Evolutionary conservation across 2,329 filamentous ascomycete species (phyloP).

Genomic region (Alternaria triticimaculans): DNA sequence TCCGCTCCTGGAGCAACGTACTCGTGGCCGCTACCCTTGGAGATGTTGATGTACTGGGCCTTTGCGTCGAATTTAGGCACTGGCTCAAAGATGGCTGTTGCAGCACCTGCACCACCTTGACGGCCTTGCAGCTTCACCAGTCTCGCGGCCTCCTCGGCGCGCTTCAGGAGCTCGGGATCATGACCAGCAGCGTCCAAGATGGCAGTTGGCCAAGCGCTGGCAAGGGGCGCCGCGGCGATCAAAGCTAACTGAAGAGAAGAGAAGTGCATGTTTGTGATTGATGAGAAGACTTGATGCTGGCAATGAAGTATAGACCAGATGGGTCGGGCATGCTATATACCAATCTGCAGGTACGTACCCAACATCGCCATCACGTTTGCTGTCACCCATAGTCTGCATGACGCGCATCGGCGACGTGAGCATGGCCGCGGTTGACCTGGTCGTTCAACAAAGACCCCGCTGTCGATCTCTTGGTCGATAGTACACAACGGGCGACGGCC

Average conservation of each 20-base stretch:
- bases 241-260: conserved; percentile 16
- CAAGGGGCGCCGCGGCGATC: conserved; percentile 14
- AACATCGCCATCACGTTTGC: neutral
- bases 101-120: conserved; percentile 27
- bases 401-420: neutral
- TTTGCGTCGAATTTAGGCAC: conserved; percentile 27
- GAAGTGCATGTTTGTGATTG: conserved; percentile 21
- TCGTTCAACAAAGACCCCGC: neutral
- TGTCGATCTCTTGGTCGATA: conserved; percentile 4
- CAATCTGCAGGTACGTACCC: neutral
- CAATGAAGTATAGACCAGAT: neutral
- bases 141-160: conserved; percentile 22
- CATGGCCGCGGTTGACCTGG: neutral
- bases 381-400: neutral
- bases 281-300: neutral
- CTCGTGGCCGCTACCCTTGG: conserved; percentile 28
- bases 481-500: neutral
- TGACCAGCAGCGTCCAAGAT: conserved; percentile 29
- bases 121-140: conserved; percentile 13
- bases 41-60: conserved; percentile 26
- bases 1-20: conserved; percentile 31
- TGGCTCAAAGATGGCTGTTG: conserved; percentile 29
- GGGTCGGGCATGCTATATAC: conserved; percentile 1
- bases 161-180: conserved; percentile 23
- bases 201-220: conserved; percentile 28